Conservation (phyloP, 2,329 filamentous ascomycete genomes). For the Zymoseptoria brevis region DNA sequence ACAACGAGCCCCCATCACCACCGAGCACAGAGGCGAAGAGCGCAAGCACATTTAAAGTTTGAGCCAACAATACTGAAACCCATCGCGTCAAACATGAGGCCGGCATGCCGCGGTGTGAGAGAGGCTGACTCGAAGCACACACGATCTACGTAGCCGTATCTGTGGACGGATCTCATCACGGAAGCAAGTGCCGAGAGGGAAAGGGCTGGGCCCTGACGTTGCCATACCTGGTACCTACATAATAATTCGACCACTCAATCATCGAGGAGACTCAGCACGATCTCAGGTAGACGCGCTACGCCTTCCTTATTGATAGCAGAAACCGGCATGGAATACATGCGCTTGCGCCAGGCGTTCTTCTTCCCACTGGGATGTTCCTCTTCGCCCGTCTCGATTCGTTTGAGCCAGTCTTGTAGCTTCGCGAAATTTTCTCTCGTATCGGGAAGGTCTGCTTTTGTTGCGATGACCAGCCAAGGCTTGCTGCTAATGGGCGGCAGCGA, state of each 20-base stretch:
- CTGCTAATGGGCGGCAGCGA: slow-evolving; percentile 66
- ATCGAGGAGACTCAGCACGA: slow-evolving; percentile 62
- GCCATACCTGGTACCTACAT: not conserved
- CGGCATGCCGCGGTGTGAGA: not conserved
- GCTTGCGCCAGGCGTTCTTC: slow-evolving; percentile 53
- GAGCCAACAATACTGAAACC: not conserved
- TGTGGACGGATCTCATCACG: not conserved
- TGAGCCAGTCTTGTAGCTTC: slow-evolving; percentile 62
- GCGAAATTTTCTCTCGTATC: slow-evolving; percentile 71
- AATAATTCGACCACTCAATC: slow-evolving; percentile 5
- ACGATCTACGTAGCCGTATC: not conserved
- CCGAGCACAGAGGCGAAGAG: not conserved
- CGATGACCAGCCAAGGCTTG: slow-evolving; percentile 95
- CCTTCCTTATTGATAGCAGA: slow-evolving; percentile 85
- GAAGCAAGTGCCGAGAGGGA: not conserved
- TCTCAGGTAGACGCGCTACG: slow-evolving; percentile 64
- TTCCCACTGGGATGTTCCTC: slow-evolving; percentile 64
- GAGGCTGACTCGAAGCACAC: not conserved
- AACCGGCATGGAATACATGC: slow-evolving; percentile 64
- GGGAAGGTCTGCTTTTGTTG: slow-evolving; percentile 81
- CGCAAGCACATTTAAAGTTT: not conserved
- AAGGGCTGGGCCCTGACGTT: not conserved
- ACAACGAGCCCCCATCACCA: not conserved
- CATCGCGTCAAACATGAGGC: not conserved
- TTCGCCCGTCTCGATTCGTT: slow-evolving; percentile 53